Base-by-base conservation (phyloP, 306 rosid genomes). In the Gleditsia sinensis region DNA sequence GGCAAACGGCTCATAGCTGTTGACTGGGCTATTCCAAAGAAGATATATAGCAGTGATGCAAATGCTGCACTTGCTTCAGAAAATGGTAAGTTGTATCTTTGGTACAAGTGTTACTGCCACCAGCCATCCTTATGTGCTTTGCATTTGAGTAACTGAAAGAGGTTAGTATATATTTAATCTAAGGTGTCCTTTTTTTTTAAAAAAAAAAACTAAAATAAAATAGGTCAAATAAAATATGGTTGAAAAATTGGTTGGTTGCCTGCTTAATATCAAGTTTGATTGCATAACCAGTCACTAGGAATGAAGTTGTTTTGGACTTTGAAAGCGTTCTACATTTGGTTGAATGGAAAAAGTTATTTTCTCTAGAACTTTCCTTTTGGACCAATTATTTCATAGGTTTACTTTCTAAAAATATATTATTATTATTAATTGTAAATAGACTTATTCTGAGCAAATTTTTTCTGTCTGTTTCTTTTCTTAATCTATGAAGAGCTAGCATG, bases 11-110 rank as follows among this genome's bases (percentile, higher is more conserved):
- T 86, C 46, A 84, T 94, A 76, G 97, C 99, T 80, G 99, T 94
- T 84, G 99, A 94, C 68, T 94, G 96, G 96, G 96, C 97, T 76
- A 85, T 94, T 80, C 76, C 99, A 4, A 92, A 94, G 91, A 86
- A 90, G 83, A 54, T 92, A 69, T 94, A 88, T 81, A 85, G 75
- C 42, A 81, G 82, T 65, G 87, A 82, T 68, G 39, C 69, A 60
- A 78, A 75, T 71, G 83, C 71, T 17, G 28, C 70, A 75, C 83
- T 76, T 82, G 81, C 78, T 49, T 79, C 89, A 62, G 93, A 84
- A 76, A 61, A 83, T 58, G 97, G 99, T 94, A 83, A 71, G 59
- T 70, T 72, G 42, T 30, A 67, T 61, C 20, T 33, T 51, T 5
- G n/a, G 55, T 49, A 46, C 55, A 75, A 43, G 57, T 71, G 42